Conservation (phyloP, 2,329 filamentous ascomycete species). For the Teratosphaeria destructans region DNA sequence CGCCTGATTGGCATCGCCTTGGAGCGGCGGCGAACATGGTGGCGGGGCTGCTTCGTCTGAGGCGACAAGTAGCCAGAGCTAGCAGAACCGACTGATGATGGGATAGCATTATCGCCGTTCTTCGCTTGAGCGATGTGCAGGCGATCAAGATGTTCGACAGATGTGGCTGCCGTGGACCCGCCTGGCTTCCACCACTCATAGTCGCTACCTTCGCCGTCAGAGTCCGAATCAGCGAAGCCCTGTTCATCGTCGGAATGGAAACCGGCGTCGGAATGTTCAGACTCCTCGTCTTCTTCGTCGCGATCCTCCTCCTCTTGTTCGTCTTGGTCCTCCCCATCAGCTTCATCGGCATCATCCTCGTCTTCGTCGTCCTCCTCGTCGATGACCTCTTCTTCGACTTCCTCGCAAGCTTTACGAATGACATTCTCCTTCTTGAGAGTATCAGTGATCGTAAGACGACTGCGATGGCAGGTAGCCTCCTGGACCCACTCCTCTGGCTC, state of each 20-base stretch:
- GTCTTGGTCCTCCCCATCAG: constrained; percentile 28
- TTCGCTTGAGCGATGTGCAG: constrained; percentile 29
- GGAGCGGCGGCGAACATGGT: constrained; percentile 8
- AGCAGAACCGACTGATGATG: constrained; percentile 45
- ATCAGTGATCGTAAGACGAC: constrained; percentile 77
- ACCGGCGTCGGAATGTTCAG: constrained; percentile 45
- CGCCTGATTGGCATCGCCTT: constrained; percentile 31
- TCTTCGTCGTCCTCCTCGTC: constrained; percentile 51
- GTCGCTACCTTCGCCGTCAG: constrained; percentile 58
- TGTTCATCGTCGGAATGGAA: constrained; percentile 74
- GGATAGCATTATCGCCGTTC: constrained; percentile 33
- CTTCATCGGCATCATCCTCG: constrained; percentile 41
- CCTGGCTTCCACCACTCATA: constrained; percentile 59
- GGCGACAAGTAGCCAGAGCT: constrained; percentile 26
- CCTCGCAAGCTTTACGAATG: constrained; percentile 74
- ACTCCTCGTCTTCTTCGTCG: constrained; percentile 23
- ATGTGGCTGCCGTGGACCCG: constrained; percentile 44
- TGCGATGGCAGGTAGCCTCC: constrained; percentile 51
- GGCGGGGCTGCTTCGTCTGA: constrained; percentile 4
- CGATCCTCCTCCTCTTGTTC: constrained; percentile 45
- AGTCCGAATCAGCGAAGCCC: constrained; percentile 60
- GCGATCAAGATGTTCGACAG: constrained; percentile 40
- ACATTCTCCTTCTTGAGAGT: constrained; percentile 82
- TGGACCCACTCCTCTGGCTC: constrained; percentile 89
- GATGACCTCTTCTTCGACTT: constrained; percentile 81